phyloP scores from a whole-genome alignment of 352 stramenopile species.

The Globisporangium paddicum region DNA sequence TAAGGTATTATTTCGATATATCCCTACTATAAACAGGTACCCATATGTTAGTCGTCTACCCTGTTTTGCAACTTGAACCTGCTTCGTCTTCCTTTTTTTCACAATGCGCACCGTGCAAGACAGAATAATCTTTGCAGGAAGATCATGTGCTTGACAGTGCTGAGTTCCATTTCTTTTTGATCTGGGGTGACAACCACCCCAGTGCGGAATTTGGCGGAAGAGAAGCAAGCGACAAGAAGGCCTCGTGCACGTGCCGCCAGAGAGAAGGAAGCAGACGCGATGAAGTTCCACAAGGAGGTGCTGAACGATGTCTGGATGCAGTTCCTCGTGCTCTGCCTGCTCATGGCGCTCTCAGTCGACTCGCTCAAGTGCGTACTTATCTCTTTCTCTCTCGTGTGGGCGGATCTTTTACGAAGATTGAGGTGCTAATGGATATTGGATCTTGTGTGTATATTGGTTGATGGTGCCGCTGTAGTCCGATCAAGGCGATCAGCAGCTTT shows the following conservation, averaged over 20 bases:
- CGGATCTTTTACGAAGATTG: not conserved
- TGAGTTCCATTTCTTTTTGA: not conserved
- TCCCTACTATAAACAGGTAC: no score
- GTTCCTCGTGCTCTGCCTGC: slow-evolving; percentile 65
- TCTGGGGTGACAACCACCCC: not conserved
- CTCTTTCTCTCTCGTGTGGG: not conserved
- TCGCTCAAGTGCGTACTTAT: slow-evolving; percentile 71
- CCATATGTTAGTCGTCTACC: not conserved
- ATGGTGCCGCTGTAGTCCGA: slow-evolving; percentile 29
- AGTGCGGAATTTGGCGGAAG: slow-evolving; percentile 8
- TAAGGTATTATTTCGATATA: not conserved
- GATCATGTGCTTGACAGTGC: not conserved
- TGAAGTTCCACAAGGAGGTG: slow-evolving; percentile 80
- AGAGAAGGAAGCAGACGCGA: slow-evolving; percentile 7
- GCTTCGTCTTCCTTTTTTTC: no score
- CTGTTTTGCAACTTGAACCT: slow-evolving; percentile 5
- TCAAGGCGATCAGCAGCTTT: slow-evolving; percentile 79
- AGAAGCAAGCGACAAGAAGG: not conserved
- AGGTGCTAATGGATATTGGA: not conserved
- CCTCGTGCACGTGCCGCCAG: no score
- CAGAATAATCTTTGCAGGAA: slow-evolving; percentile 2
- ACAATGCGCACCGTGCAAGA: not conserved
- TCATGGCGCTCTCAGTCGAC: slow-evolving; percentile 80
- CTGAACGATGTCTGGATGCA: slow-evolving; percentile 83
- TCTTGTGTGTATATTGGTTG: not conserved